A percentile compares a stretch with the other conserved stretches of the same genome.
These are phyloP conservation scores for Chalaropsis ovoidea DNA, from an alignment of 2,329 filamentous ascomycete genomes.

Conservation along the genomic window DNA sequence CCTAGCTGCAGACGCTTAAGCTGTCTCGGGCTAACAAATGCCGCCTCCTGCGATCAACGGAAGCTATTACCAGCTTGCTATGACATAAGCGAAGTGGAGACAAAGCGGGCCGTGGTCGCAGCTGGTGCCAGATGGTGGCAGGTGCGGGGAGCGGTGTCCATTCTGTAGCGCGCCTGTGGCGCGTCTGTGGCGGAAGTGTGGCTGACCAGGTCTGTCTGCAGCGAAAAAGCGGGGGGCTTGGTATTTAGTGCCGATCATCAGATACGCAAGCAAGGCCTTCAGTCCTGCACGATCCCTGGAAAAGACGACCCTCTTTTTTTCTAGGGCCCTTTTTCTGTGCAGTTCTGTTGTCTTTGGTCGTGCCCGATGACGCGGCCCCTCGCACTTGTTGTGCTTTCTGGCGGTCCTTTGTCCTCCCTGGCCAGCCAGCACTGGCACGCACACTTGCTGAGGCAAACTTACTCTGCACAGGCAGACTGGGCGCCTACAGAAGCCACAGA, in stretches of 20 bases:
- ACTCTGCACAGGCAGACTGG: background rate
- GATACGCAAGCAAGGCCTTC: background rate
- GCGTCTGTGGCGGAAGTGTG: background rate
- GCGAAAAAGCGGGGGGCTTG: background rate
- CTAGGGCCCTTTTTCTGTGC: too few species aligned
- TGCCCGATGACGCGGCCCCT: background rate
- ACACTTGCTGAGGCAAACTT: background rate
- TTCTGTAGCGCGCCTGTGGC: background rate
- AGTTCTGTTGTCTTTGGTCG: background rate
- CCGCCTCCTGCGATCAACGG: too few species aligned
- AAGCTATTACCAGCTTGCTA: too few species aligned
- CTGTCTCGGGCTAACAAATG: too few species aligned
- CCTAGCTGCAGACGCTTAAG: too few species aligned
- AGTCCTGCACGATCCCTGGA: background rate
- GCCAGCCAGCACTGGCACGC: background rate
- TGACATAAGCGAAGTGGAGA: conserved; percentile 2
- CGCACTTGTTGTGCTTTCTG: background rate
- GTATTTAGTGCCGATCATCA: background rate
- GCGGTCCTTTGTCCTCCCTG: background rate
- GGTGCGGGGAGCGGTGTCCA: background rate
- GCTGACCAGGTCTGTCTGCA: background rate
- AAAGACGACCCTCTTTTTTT: background rate
- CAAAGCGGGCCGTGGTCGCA: background rate
- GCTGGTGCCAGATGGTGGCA: background rate
- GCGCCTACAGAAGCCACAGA: too few species aligned